Conservation (phyloP, 176 grass and related monocot genomes). For the Oryza officinalis region DNA sequence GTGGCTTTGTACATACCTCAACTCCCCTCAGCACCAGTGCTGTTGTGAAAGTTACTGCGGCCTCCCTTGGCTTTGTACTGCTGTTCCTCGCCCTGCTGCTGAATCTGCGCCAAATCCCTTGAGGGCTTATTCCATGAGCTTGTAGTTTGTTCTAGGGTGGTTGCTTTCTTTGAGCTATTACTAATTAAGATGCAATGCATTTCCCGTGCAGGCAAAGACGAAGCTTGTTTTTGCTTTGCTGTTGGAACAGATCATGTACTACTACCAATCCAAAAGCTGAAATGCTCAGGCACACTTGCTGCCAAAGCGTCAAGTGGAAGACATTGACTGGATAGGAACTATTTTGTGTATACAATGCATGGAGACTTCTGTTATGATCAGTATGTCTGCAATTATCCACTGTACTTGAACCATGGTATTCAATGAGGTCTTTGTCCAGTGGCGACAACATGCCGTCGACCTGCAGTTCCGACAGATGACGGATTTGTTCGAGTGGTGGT, state of each 20-base stretch:
- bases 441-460: neutral
- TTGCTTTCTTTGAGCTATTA: neutral
- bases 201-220: neutral
- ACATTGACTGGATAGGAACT: neutral
- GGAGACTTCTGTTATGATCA: neutral
- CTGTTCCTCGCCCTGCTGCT: neutral
- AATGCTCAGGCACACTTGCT: slow-evolving; percentile 4
- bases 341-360: neutral
- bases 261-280: slow-evolving; percentile 1
- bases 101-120: slow-evolving; percentile 5
- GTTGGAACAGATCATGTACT: neutral
- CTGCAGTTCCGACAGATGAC: neutral
- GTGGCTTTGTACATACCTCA: slow-evolving; percentile 37
- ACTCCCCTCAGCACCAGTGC: slow-evolving; percentile 14
- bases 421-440: neutral
- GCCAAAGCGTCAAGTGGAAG: neutral
- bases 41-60: slow-evolving; percentile 2
- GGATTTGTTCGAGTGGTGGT: neutral
- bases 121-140: slow-evolving; percentile 10
- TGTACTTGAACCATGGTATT: neutral
- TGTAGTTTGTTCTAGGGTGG: slow-evolving; percentile 20
- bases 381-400: neutral
- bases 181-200: neutral
- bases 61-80: slow-evolving; percentile 8
- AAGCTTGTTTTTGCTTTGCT: slow-evolving; percentile 15